A percentile compares a stretch with the other conserved stretches of the same genome.
phyloP scores from a whole-genome alignment of 306 rosid genomes.

The Rosa multiflora region DNA sequence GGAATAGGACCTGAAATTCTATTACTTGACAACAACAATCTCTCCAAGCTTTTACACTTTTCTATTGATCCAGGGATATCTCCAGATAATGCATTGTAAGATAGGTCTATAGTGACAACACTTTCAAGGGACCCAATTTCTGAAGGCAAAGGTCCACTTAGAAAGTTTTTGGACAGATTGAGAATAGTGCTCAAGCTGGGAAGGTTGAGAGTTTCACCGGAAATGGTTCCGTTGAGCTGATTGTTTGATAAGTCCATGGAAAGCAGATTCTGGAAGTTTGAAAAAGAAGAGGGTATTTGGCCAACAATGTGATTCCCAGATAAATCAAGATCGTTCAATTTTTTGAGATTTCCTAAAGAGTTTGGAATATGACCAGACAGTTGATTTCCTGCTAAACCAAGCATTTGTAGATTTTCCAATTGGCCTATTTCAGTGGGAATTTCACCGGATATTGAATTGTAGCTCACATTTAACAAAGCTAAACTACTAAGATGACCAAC shows the following conservation, averaged over 20 bases:
- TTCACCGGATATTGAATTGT: conserved; percentile 55
- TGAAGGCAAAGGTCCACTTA: conserved; percentile 64
- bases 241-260: conserved; percentile 66
- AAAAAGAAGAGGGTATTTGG: conserved; percentile 47
- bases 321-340: conserved; percentile 52
- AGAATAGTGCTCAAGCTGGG: conserved; percentile 50
- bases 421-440: conserved; percentile 61
- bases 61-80: conserved; percentile 53
- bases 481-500: conserved; percentile 54
- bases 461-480: conserved; percentile 53
- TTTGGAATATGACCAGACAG: conserved; percentile 57
- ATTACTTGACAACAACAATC: conserved; percentile 46
- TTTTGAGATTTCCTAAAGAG: conserved; percentile 53
- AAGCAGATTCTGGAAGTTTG: conserved; percentile 43
- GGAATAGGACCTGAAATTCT: conserved; percentile 69
- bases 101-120: conserved; percentile 54
- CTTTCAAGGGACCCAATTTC: conserved; percentile 36
- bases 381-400: conserved; percentile 46
- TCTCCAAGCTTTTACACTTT: conserved; percentile 57
- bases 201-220: conserved; percentile 47
- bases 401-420: conserved; percentile 43
- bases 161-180: conserved; percentile 55
- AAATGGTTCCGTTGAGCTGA: conserved; percentile 59
- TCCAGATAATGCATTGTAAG: conserved; percentile 50
- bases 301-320: conserved; percentile 52